These are phyloP conservation scores for Euphorbia corollata DNA, from an alignment of 441 rosid genomes.

Conservation along the genomic window DNA sequence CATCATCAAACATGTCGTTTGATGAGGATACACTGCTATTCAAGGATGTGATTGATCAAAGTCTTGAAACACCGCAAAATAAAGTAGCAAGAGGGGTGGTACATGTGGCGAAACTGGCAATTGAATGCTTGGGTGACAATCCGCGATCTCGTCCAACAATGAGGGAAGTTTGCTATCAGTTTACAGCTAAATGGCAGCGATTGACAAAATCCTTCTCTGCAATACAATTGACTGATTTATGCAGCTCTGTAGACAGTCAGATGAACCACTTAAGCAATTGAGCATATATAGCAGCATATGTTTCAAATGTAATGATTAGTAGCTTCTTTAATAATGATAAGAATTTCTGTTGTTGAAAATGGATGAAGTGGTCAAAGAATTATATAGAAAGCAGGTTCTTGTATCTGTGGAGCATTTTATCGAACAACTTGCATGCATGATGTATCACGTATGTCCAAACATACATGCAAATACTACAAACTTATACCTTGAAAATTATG, in stretches of 20 bases:
- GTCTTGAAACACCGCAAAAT: not conserved
- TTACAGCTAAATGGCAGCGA: not conserved
- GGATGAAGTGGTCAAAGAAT: no score
- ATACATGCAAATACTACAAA: no score
- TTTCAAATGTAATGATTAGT: not conserved
- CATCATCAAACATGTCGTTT: not conserved
- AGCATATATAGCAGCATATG: not conserved
- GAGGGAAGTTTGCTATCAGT: not conserved
- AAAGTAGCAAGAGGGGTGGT: not conserved
- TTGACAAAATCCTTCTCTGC: constrained; percentile 1
- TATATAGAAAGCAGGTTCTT: no score
- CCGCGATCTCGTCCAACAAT: constrained; percentile 12
- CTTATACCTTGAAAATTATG: no score
- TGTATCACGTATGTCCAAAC: no score
- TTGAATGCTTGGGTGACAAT: not conserved
- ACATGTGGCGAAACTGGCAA: not conserved
- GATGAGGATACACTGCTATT: not conserved
- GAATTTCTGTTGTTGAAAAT: not conserved
- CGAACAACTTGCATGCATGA: no score
- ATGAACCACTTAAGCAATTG: not conserved
- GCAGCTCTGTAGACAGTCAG: not conserved
- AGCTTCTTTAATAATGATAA: not conserved
- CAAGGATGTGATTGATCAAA: constrained; percentile 7
- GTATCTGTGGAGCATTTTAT: no score
- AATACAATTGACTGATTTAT: not conserved